Conservation (phyloP, 768 basidiomycete species). For the Tulasnella sp. region DNA sequence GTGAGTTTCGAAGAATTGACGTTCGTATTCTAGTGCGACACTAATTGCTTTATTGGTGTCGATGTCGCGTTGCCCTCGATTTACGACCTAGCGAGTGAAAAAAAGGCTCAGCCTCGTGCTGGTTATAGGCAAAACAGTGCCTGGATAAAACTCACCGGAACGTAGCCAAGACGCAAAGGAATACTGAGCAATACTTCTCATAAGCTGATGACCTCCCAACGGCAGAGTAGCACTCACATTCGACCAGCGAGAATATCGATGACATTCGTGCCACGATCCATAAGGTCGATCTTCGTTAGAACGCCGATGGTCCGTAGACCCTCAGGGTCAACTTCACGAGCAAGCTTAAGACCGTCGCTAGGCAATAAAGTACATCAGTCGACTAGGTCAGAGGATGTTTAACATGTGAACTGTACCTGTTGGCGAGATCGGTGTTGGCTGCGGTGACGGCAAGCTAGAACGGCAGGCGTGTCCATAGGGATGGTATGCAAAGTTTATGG, state of each 20-base stretch:
- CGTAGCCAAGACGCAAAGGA: constrained; percentile 91
- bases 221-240: constrained; percentile 34
- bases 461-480: not conserved
- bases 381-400: not conserved
- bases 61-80: constrained; percentile 96
- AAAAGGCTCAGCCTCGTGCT: not conserved
- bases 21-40: constrained; percentile 80
- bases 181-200: constrained; percentile 36
- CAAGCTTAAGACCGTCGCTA: constrained; percentile 89
- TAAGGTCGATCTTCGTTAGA: constrained; percentile 96
- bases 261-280: constrained; percentile 98
- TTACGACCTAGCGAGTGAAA: constrained; percentile 38
- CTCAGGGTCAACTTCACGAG: constrained; percentile 94
- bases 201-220: not conserved
- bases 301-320: constrained; percentile 93
- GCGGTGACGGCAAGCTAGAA: constrained; percentile 75
- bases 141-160: constrained; percentile 52
- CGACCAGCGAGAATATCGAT: constrained; percentile 93
- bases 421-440: constrained; percentile 95
- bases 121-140: constrained; percentile 29
- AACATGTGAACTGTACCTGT: constrained; percentile 37
- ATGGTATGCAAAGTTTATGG: not conserved
- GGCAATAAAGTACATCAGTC: not conserved
- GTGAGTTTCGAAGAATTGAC: constrained; percentile 91
- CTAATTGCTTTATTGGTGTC: constrained; percentile 79